Percentiles rank a stretch among this genome's conserved stretches.
phyloP scores from a whole-genome alignment of 345 rosid species.

The Kernera saxatilis region DNA sequence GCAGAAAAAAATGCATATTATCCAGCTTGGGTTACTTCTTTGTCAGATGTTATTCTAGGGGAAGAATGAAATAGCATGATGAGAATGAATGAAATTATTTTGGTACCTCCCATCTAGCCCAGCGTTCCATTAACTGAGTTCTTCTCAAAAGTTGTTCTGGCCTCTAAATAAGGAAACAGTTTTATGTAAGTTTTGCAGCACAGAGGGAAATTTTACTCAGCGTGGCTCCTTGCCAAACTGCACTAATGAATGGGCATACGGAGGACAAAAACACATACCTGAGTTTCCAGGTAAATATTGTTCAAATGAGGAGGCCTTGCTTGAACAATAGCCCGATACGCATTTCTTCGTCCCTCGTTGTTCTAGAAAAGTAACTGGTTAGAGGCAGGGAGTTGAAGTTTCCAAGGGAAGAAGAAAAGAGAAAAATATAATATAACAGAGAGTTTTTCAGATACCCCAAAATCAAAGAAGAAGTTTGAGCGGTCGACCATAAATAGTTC shows the following conservation, averaged over 20 bases:
- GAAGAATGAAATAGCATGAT: not conserved
- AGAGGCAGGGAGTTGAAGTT: not conserved
- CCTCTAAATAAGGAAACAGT: slow-evolving; percentile 42
- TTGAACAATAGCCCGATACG: slow-evolving; percentile 81
- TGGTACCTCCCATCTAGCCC: slow-evolving; percentile 98
- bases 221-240: not conserved
- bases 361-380: slow-evolving; percentile 34
- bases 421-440: not conserved
- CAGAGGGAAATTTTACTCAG: not conserved
- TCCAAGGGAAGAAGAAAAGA: not conserved
- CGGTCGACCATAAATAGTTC: slow-evolving; percentile 95
- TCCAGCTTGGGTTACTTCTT: slow-evolving; percentile 8
- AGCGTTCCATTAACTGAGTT: slow-evolving; percentile 83
- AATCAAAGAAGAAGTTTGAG: slow-evolving; percentile 93
- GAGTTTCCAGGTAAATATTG: slow-evolving; percentile 77
- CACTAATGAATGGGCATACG: not conserved
- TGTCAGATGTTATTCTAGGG: not conserved
- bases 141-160: slow-evolving; percentile 87
- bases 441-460: slow-evolving; percentile 52
- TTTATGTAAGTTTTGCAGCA: slow-evolving; percentile 16
- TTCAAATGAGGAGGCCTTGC: slow-evolving; percentile 74
- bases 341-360: slow-evolving; percentile 75
- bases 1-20: slow-evolving; percentile 25
- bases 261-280: slow-evolving; percentile 42
- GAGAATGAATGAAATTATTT: slow-evolving; percentile 7